Evolutionary conservation across 306 rosid genomes (phyloP), one percentile per base, ranked within the genome.

Genomic region (Medicago ruthenica): DNA sequence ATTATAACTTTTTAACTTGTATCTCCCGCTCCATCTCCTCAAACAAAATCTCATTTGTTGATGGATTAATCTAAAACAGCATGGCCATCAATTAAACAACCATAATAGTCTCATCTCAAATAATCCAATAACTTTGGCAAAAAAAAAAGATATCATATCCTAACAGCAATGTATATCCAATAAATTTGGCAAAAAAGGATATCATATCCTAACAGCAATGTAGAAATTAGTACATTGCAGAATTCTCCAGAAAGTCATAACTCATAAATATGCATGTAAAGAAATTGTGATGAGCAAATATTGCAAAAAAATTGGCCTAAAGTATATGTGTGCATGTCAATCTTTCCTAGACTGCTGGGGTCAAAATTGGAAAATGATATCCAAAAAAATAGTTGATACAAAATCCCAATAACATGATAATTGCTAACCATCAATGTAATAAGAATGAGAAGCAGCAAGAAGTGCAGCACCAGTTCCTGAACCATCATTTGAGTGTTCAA

Each of bases 391-490:
- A 67, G 76, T 16, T 73, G 72, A 20, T 39, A 63, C 62, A 77
- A 71, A 71, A 37, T 60, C 68, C 67, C 13, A 78, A 70, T 10
- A 77, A 17, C 53, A 64, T 34, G 60, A 71, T 67, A 9, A 58
- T 31, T 45, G 18, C 80, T 77, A 42, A 79, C 44, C 83, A 6
- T 83, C 87, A 18, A 76, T 88, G 79, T 79, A 85, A 70, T 82
- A 90, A 16, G 98, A 93, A 69, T 91, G 87, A 42, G 98, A 88
- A 64, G 98, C 94, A 18, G 97, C 96, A 48, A 91, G 85, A 73
- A 91, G 89, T 45, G 98, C 94, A 20, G 98, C 98, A 79, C 98
- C 98, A 13, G 85, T 88, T 71, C 98, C 97, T 0, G 98, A 93
- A 39, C 98, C 98, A 9, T 93, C 97, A 4, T 83, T 91, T 1